Conservation (phyloP, 2,329 filamentous ascomycete species). For the Fusarium sp. region DNA sequence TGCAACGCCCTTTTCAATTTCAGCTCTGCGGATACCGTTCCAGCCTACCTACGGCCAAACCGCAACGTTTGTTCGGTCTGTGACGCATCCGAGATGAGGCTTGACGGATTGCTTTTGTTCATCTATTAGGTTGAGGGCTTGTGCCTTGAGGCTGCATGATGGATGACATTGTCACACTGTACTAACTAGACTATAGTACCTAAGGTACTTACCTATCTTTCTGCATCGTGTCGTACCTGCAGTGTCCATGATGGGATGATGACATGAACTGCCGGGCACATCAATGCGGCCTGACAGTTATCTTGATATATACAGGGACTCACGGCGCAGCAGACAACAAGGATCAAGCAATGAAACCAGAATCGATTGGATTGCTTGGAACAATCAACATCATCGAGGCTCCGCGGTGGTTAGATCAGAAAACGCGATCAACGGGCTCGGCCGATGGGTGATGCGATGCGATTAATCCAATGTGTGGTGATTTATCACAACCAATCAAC, state of each 20-base stretch:
- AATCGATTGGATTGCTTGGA: background rate
- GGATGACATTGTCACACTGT: background rate
- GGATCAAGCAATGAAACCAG: slow-evolving; percentile 3
- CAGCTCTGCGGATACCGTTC: slow-evolving; percentile 40
- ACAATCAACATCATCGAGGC: background rate
- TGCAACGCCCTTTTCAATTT: slow-evolving; percentile 43
- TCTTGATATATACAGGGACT: slow-evolving; percentile 5
- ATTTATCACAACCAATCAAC: background rate
- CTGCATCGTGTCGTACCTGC: background rate
- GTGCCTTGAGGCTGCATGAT: slow-evolving; percentile 3
- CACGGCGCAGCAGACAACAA: slow-evolving; percentile 18
- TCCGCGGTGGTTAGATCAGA: slow-evolving; percentile 3
- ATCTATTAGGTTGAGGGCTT: background rate
- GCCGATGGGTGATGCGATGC: background rate
- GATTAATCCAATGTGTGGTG: background rate
- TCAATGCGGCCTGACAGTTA: slow-evolving; percentile 20
- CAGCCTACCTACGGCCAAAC: slow-evolving; percentile 1
- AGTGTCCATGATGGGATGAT: slow-evolving; percentile 4
- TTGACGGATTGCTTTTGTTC: slow-evolving; percentile 39
- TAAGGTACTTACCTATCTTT: background rate
- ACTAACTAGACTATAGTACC: background rate
- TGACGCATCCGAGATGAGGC: slow-evolving; percentile 41
- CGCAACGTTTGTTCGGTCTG: slow-evolving; percentile 14
- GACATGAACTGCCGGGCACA: slow-evolving; percentile 28
- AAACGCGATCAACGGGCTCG: background rate